These are phyloP conservation scores for Aureobasidium sp. DNA, from an alignment of 2,329 filamentous ascomycete genomes.

Conservation along the genomic window DNA sequence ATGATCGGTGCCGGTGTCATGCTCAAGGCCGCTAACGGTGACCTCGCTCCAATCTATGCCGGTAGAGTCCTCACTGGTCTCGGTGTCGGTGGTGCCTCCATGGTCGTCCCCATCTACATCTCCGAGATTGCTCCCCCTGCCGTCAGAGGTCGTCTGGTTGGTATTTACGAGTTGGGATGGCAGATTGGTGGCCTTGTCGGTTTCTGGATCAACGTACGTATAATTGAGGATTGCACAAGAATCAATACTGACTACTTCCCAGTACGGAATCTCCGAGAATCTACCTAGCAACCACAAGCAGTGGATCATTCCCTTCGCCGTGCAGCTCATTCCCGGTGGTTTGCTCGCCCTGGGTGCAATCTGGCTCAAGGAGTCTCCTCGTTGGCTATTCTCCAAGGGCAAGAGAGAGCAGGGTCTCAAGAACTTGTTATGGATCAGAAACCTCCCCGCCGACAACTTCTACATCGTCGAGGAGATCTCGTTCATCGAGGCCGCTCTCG, in stretches of 20 bases:
- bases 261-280: conserved; percentile 36
- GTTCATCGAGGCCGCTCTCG: conserved; percentile 61
- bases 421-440: conserved; percentile 54
- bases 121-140: conserved; percentile 51
- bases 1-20: conserved; percentile 64
- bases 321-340: conserved; percentile 61
- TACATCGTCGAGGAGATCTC: conserved; percentile 69
- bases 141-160: conserved; percentile 50
- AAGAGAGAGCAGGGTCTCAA: conserved; percentile 33
- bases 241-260: neutral
- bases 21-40: conserved; percentile 50
- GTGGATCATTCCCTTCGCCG: conserved; percentile 46
- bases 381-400: conserved; percentile 38
- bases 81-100: conserved; percentile 48
- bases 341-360: conserved; percentile 42
- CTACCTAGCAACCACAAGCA: conserved; percentile 36
- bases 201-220: conserved; percentile 39
- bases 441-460: conserved; percentile 48
- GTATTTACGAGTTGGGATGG: conserved; percentile 51
- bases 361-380: conserved; percentile 37
- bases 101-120: conserved; percentile 53
- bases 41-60: conserved; percentile 52
- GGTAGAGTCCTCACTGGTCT: conserved; percentile 52
- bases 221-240: neutral
- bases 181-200: conserved; percentile 44